Evolutionary conservation across 768 basidiomycete genomes (phyloP).

Genomic region (Kwoniella dendrophila): DNA sequence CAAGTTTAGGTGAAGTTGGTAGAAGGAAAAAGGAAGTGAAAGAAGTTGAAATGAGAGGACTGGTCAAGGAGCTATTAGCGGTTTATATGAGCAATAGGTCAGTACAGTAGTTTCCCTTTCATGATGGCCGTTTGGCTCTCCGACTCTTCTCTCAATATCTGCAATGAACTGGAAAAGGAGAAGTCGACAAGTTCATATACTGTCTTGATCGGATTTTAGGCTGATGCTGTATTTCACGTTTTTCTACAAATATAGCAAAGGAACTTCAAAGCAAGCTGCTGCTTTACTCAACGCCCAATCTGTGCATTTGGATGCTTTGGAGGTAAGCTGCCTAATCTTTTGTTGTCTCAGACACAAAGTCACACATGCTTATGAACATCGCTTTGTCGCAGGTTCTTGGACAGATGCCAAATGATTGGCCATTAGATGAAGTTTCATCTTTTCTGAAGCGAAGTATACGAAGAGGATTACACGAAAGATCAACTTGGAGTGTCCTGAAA

Average conservation of each 20-base stretch:
- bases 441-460: slow-evolving; percentile 80
- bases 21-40: slow-evolving; percentile 57
- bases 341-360: no score
- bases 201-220: no score
- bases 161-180: neutral
- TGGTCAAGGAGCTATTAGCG: slow-evolving; percentile 72
- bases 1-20: slow-evolving; percentile 57
- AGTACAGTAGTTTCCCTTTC: slow-evolving; percentile 47
- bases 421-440: slow-evolving; percentile 69
- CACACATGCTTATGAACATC: no score
- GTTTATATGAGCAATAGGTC: slow-evolving; percentile 81
- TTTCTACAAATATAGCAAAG: slow-evolving; percentile 57
- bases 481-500: slow-evolving; percentile 63
- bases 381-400: slow-evolving; percentile 61
- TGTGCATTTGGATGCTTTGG: slow-evolving; percentile 71
- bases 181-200: neutral
- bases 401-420: slow-evolving; percentile 72
- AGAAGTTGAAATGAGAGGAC: slow-evolving; percentile 62
- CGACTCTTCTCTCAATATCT: neutral
- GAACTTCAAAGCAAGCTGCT: slow-evolving; percentile 65
- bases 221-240: no score
- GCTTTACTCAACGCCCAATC: slow-evolving; percentile 78
- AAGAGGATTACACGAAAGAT: slow-evolving; percentile 67
- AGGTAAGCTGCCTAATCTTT: slow-evolving; percentile 61
- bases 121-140: neutral